Evolutionary conservation across 2,329 filamentous ascomycete genomes (phyloP).

Genomic region (Ophiostoma fasciatum): DNA sequence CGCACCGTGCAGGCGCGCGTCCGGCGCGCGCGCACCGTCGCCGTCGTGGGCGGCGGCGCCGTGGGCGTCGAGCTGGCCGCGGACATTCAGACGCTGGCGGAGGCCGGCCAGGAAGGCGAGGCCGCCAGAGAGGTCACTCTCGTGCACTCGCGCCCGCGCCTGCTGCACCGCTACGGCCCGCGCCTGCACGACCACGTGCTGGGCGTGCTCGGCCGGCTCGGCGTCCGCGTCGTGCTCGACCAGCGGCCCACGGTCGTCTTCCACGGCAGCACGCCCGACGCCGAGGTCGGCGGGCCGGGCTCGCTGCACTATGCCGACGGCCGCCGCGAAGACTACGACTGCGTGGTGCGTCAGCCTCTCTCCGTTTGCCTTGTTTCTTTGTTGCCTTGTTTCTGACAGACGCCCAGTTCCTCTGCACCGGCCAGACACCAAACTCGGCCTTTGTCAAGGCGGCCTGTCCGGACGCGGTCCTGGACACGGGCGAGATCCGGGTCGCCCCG

Average conservation of each 20-base stretch:
- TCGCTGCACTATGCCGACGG: slow-evolving; percentile 25
- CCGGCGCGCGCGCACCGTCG: slow-evolving; percentile 25
- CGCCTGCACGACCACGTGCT: slow-evolving; percentile 17
- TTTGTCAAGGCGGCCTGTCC: slow-evolving; percentile 31
- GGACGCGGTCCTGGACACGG: slow-evolving; percentile 27
- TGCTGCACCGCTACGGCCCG: slow-evolving; percentile 27
- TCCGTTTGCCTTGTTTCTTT: not conserved
- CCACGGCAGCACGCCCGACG: slow-evolving; percentile 14
- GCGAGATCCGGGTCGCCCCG: slow-evolving; percentile 36
- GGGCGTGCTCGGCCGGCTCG: slow-evolving; percentile 28
- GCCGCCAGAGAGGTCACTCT: slow-evolving; percentile 41
- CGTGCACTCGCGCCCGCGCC: slow-evolving; percentile 39
- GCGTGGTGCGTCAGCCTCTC: slow-evolving; percentile 15
- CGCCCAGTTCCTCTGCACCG: slow-evolving; percentile 41
- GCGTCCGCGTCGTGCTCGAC: slow-evolving; percentile 34
- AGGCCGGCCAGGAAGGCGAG: slow-evolving; percentile 22
- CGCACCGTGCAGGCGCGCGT: slow-evolving; percentile 31
- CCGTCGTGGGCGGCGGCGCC: slow-evolving; percentile 43
- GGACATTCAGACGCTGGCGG: slow-evolving; percentile 31
- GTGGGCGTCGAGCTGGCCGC: slow-evolving; percentile 47
- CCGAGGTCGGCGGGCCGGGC: slow-evolving; percentile 19
- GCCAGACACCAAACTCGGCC: slow-evolving; percentile 40
- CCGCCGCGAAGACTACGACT: slow-evolving; percentile 24
- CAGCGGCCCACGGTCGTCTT: slow-evolving; percentile 29
- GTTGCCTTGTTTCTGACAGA: not conserved